Base-by-base conservation (phyloP, 768 basidiomycete genomes). In the Xerocomellus chrysenteron region DNA sequence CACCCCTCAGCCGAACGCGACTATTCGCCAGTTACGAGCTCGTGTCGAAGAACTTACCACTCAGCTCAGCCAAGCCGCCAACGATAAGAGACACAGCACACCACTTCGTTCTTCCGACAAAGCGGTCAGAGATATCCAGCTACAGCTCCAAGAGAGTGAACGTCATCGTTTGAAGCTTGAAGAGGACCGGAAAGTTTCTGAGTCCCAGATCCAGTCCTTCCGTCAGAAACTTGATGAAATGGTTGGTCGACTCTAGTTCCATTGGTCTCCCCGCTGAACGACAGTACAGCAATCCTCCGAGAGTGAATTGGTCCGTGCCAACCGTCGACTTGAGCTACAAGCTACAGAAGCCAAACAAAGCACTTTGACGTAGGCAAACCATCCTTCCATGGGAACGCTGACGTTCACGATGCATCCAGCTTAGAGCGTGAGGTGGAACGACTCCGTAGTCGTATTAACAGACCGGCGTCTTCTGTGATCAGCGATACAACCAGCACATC, bases 241-340 rank as follows among this genome's bases (percentile, higher is more conserved):
- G 76, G 90, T 91, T 66, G 51, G 82, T 76, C 19, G 33, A 32
- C 24, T 52, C 54, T 7, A 13, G 30, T 58, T 53, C 19, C 19
- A 6, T 36, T 14, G 17, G 24, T 43, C 28, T 47, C 45, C 9
- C 36, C 16, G 16, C 60, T 65, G 36, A 57, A 47, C 24, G 47
- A 53, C 50, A 59, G 17, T 57, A 44, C 56, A 90, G 89, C 87
- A 88, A 85, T 86, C 84, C 19, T 78, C 79, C 42, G 88, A 86
- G 71, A 83, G 75, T 58, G 76, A 80, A n/a, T 75, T 91, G 4
- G 83, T 86, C 61, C 78, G 87, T 12, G 82, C 80, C 24, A 90
- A 90, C 70, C 84, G 90, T 33, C 80, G 88, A 42, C 87, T 86
- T 37, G 90, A 91, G 63, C 80, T 88, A 39, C 90, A 92, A 62